Percentiles rank a stretch among this genome's conserved stretches.
Conservation (phyloP, 2,329 filamentous ascomycete genomes). For the Botrytis deweyae region DNA sequence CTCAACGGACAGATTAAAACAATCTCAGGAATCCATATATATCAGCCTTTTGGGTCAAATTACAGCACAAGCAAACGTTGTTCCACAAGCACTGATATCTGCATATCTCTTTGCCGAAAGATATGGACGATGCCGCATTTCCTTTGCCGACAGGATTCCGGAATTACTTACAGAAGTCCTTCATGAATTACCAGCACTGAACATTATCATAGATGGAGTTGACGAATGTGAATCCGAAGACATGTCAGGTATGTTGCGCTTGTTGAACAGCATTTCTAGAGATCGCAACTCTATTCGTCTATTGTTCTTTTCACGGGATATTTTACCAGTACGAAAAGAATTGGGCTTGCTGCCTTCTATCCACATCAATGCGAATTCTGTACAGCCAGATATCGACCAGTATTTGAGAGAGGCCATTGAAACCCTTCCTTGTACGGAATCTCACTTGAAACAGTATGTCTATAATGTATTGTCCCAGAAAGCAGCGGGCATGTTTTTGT, state of each 20-base stretch:
- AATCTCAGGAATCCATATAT: slow-evolving; percentile 16
- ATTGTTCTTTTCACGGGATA: slow-evolving; percentile 19
- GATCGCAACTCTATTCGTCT: slow-evolving; percentile 10
- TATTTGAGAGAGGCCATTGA: slow-evolving; percentile 19
- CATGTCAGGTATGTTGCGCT: slow-evolving; percentile 14
- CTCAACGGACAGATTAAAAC: slow-evolving; percentile 14
- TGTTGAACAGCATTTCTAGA: background rate
- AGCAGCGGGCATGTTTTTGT: slow-evolving; percentile 20
- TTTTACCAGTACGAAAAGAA: slow-evolving; percentile 15
- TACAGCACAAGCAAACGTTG: background rate
- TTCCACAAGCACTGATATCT: slow-evolving; percentile 10
- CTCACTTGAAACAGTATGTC: slow-evolving; percentile 20
- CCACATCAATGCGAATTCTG: slow-evolving; percentile 9
- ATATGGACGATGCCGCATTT: slow-evolving; percentile 20
- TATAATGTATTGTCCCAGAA: slow-evolving; percentile 16
- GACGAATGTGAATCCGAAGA: slow-evolving; percentile 19
- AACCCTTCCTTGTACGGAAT: slow-evolving; percentile 16
- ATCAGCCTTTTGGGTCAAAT: slow-evolving; percentile 19
- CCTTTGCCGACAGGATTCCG: slow-evolving; percentile 11
- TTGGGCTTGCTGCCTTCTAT: background rate
- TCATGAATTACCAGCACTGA: slow-evolving; percentile 2
- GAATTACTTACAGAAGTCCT: slow-evolving; percentile 8
- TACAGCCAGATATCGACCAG: slow-evolving; percentile 8
- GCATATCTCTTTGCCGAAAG: slow-evolving; percentile 15
- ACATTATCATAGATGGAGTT: slow-evolving; percentile 19